phyloP scores from a whole-genome alignment of 306 rosid genomes.

The Biancaea sappan region DNA sequence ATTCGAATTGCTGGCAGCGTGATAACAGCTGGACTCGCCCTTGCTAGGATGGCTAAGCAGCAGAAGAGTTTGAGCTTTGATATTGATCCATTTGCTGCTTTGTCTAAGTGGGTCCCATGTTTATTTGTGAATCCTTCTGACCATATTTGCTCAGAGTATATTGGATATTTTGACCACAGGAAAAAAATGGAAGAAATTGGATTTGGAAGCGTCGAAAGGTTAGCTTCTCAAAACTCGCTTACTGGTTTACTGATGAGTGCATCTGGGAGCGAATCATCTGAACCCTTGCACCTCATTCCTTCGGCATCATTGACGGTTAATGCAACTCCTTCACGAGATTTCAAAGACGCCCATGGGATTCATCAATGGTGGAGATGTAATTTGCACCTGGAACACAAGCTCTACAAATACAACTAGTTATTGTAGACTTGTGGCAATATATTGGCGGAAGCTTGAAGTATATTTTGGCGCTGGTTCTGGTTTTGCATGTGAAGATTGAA shows the following conservation, averaged over 20 bases:
- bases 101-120: slow-evolving; percentile 75
- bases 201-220: slow-evolving; percentile 74
- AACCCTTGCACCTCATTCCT: slow-evolving; percentile 87
- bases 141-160: slow-evolving; percentile 77
- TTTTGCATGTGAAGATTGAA: slow-evolving; percentile 3
- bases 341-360: slow-evolving; percentile 95
- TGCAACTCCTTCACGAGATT: slow-evolving; percentile 51
- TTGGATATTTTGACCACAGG: slow-evolving; percentile 94
- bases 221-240: slow-evolving; percentile 84
- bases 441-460: not conserved
- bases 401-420: slow-evolving; percentile 57
- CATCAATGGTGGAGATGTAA: slow-evolving; percentile 93
- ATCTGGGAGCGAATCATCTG: slow-evolving; percentile 67
- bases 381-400: slow-evolving; percentile 45
- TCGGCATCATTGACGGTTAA: slow-evolving; percentile 70
- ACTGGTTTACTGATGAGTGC: slow-evolving; percentile 74
- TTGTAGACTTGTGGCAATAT: not conserved
- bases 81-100: slow-evolving; percentile 56
- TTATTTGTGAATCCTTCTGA: slow-evolving; percentile 83
- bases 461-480: slow-evolving; percentile 11
- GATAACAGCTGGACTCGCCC: slow-evolving; percentile 81
- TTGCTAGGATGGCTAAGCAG: slow-evolving; percentile 67
- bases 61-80: slow-evolving; percentile 40
- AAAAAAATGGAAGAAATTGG: slow-evolving; percentile 83
- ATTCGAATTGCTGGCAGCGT: slow-evolving; percentile 78